Conservation (phyloP, 1,284 basidiomycete genomes). For the Sphagnurus paluster region DNA sequence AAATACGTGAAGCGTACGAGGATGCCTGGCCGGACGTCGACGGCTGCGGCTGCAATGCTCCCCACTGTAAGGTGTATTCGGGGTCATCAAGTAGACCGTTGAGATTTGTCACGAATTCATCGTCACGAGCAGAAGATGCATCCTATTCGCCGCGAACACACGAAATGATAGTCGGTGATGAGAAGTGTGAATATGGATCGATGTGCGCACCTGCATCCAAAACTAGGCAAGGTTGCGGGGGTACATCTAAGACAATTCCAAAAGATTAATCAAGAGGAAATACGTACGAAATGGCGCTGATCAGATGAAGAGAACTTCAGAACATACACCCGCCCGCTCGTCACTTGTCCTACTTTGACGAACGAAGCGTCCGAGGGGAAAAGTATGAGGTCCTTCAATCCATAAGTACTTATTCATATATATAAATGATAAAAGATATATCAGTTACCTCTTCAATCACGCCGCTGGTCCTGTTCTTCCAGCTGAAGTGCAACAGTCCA, state of each 20-base stretch:
- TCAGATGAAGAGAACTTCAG: conserved; percentile 81
- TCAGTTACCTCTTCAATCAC: conserved; percentile 57
- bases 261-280: neutral
- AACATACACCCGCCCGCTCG: conserved; percentile 68
- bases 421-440: neutral
- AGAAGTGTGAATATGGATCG: neutral
- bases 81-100: conserved; percentile 69
- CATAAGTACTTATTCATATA: neutral
- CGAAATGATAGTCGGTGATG: neutral
- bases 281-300: conserved; percentile 77
- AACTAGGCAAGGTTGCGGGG: conserved; percentile 49
- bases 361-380: conserved; percentile 81
- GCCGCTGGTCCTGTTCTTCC: conserved; percentile 69
- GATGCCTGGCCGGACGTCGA: conserved; percentile 43
- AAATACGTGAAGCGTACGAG: conserved; percentile 25
- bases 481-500: conserved; percentile 72
- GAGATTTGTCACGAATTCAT: conserved; percentile 69
- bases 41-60: conserved; percentile 35
- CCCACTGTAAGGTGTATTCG: conserved; percentile 61
- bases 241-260: conserved; percentile 16
- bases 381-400: conserved; percentile 66
- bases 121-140: conserved; percentile 64
- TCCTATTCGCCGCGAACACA: conserved; percentile 46
- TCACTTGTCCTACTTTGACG: conserved; percentile 60
- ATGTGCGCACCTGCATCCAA: conserved; percentile 83